Evolutionary conservation across 805 yeast species (phyloP).

Genomic region (Naumovozyma castellii): DNA sequence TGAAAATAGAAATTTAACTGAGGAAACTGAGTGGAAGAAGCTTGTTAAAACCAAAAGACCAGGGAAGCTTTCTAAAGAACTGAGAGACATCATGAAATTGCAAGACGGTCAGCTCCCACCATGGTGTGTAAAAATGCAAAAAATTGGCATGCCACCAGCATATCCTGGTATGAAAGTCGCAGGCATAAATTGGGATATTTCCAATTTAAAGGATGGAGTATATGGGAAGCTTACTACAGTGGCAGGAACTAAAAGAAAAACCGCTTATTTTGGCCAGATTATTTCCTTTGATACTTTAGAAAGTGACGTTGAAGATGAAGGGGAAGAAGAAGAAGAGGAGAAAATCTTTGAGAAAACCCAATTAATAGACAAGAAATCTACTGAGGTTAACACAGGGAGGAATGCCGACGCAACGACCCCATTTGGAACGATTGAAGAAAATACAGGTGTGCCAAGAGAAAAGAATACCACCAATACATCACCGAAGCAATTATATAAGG

Average conservation of each 20-base stretch:
- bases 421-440: not conserved
- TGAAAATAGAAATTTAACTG: constrained; percentile 62
- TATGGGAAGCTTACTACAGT: constrained; percentile 24
- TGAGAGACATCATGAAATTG: constrained; percentile 64
- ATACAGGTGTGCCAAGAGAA: not conserved
- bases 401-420: not conserved
- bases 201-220: constrained; percentile 29
- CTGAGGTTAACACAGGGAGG: not conserved
- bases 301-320: constrained; percentile 11
- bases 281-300: constrained; percentile 13
- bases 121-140: constrained; percentile 64
- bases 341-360: not conserved
- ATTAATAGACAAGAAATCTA: not conserved
- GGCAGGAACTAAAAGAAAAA: not conserved
- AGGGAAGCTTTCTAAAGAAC: constrained; percentile 52
- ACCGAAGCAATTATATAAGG: constrained; percentile 14
- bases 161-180: constrained; percentile 59
- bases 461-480: not conserved
- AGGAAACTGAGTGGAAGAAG: constrained; percentile 29
- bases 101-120: constrained; percentile 56
- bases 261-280: constrained; percentile 25
- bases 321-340: constrained; percentile 8
- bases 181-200: constrained; percentile 38
- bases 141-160: constrained; percentile 75
- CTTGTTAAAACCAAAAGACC: constrained; percentile 42